Percentiles rank a stretch among this genome's conserved stretches.
Conservation (phyloP, 2,329 filamentous ascomycete genomes). For the Paecilomyces variotii region DNA sequence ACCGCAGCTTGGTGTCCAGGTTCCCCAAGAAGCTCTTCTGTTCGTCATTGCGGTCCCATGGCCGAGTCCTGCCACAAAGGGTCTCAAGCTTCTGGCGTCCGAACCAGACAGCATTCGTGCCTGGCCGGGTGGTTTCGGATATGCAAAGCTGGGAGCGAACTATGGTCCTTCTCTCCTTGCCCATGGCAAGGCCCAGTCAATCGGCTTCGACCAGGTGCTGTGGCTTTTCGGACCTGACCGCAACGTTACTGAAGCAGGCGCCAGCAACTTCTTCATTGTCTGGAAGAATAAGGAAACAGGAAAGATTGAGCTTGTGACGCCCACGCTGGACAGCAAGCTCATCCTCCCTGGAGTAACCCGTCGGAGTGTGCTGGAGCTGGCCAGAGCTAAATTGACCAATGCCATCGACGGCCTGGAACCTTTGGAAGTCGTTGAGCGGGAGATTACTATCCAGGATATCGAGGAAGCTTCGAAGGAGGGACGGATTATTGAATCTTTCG, state of each 20-base stretch:
- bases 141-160: conserved; percentile 82
- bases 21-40: conserved; percentile 66
- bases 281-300: conserved; percentile 47
- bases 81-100: conserved; percentile 42
- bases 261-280: conserved; percentile 79
- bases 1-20: conserved; percentile 65
- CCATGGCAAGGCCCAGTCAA: conserved; percentile 59
- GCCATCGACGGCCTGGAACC: conserved; percentile 28
- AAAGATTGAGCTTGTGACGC: conserved; percentile 63
- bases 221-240: conserved; percentile 73
- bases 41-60: conserved; percentile 60
- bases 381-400: conserved; percentile 43
- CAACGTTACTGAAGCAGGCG: conserved; percentile 78
- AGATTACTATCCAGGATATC: conserved; percentile 70
- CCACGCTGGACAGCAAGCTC: conserved; percentile 67
- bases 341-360: conserved; percentile 80
- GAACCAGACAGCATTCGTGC: conserved; percentile 74
- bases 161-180: conserved; percentile 75
- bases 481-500: conserved; percentile 69
- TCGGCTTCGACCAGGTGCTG: conserved; percentile 78
- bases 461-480: conserved; percentile 61
- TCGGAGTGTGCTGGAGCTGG: conserved; percentile 64
- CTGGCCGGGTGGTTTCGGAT: conserved; percentile 84
- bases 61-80: neutral
- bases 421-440: conserved; percentile 69